A percentile compares a stretch with the other conserved stretches of the same genome.
Conservation (phyloP, 2,329 filamentous ascomycete species). For the Fusarium globosum region DNA sequence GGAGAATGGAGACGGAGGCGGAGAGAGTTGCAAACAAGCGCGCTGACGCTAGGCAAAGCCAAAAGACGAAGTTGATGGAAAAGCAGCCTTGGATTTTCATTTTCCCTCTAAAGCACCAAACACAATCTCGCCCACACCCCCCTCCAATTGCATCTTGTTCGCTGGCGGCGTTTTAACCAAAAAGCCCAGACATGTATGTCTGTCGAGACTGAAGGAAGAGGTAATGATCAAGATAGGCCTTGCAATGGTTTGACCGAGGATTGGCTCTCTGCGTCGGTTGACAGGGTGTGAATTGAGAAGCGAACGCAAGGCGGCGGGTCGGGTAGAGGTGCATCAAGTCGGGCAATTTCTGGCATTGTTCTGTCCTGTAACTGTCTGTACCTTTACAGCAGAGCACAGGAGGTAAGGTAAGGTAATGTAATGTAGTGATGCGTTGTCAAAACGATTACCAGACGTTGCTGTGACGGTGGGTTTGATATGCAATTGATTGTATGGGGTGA, state of each 20-base stretch:
- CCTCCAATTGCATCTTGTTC: constrained; percentile 40
- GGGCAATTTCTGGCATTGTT: constrained; percentile 38
- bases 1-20: constrained; percentile 19
- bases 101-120: constrained; percentile 32
- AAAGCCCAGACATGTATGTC: constrained; percentile 25
- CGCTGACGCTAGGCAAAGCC: constrained; percentile 45
- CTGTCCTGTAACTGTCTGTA: constrained; percentile 25
- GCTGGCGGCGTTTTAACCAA: constrained; percentile 26
- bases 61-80: constrained; percentile 44
- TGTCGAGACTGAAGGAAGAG: constrained; percentile 11
- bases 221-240: constrained; percentile 30
- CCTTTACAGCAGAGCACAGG: constrained; percentile 26
- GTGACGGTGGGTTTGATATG: constrained; percentile 43
- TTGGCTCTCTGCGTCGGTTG: constrained; percentile 27
- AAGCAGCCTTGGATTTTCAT: constrained; percentile 52
- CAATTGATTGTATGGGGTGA: constrained; percentile 26
- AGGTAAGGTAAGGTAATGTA: constrained; percentile 49
- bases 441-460: constrained; percentile 49
- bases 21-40: constrained; percentile 46
- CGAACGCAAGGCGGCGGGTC: constrained; percentile 45
- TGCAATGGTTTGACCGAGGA: constrained; percentile 31
- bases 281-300: constrained; percentile 37
- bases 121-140: constrained; percentile 37
- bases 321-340: constrained; percentile 47
- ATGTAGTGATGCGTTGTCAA: constrained; percentile 65